A percentile compares a stretch with the other conserved stretches of the same genome.
phyloP scores from a whole-genome alignment of 2,329 filamentous ascomycete species.

The Penicillium sp. region DNA sequence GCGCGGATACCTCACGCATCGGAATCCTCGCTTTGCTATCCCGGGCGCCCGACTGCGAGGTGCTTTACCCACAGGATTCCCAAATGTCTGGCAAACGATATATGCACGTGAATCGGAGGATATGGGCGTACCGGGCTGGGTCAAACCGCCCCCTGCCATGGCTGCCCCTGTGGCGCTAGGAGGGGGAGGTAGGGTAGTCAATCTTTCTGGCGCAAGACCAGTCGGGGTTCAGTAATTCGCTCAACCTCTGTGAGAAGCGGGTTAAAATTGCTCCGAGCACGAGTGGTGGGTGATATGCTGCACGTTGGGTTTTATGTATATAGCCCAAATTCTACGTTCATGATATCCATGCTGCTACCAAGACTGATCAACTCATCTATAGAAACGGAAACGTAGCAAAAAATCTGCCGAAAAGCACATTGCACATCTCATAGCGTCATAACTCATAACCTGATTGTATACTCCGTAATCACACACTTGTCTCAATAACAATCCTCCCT shows the following conservation, averaged over 20 bases:
- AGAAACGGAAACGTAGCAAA: background rate
- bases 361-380: background rate
- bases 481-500: constrained; percentile 66
- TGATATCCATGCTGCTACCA: constrained; percentile 3
- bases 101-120: constrained; percentile 64
- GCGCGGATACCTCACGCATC: constrained; percentile 82
- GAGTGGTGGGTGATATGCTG: background rate
- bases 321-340: background rate
- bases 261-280: background rate
- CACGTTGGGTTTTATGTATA: background rate
- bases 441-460: background rate
- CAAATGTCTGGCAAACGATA: constrained; percentile 72
- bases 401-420: background rate
- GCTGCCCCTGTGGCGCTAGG: constrained; percentile 27
- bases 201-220: constrained; percentile 60
- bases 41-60: constrained; percentile 64
- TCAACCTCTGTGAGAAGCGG: background rate
- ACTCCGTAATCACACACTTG: background rate
- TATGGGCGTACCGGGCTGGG: constrained; percentile 76
- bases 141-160: constrained; percentile 48
- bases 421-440: background rate
- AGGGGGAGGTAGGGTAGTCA: constrained; percentile 61
- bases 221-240: constrained; percentile 44
- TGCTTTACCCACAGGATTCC: constrained; percentile 63
- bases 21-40: constrained; percentile 77